Conservation (phyloP, 2,329 filamentous ascomycete genomes). For the Scopulariopsis brevicaulis region DNA sequence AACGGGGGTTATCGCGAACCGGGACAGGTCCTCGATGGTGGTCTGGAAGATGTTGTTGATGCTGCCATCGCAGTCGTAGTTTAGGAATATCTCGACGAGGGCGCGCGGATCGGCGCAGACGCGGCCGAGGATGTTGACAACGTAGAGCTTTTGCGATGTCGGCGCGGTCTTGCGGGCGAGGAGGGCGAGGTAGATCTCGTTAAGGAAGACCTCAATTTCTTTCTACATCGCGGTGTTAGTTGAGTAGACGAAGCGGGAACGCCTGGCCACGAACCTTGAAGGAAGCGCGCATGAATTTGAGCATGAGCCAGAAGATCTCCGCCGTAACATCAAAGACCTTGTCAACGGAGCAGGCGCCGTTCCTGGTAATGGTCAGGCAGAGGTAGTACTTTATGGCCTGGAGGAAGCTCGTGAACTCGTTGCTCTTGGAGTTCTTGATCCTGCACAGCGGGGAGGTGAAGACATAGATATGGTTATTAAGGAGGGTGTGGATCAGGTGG, state of each 20-base stretch:
- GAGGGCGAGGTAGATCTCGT: conserved; percentile 91
- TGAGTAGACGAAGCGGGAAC: neutral
- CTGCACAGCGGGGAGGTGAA: conserved; percentile 88
- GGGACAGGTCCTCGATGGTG: conserved; percentile 86
- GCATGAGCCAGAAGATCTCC: conserved; percentile 96
- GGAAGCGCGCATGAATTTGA: conserved; percentile 84
- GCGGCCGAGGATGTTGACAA: conserved; percentile 74
- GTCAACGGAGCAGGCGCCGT: conserved; percentile 86
- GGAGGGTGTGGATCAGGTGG: conserved; percentile 86
- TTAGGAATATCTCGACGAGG: conserved; percentile 89
- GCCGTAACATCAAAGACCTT: conserved; percentile 90
- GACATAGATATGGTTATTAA: conserved; percentile 86
- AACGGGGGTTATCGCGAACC: conserved; percentile 71
- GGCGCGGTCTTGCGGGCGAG: conserved; percentile 81
- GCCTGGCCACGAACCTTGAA: conserved; percentile 57
- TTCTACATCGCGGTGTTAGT: conserved; percentile 43
- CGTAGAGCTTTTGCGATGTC: conserved; percentile 82
- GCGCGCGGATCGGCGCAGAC: conserved; percentile 78
- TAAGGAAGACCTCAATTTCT: conserved; percentile 95
- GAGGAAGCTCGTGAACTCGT: conserved; percentile 79
- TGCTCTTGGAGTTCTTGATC: conserved; percentile 82
- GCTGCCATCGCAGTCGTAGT: conserved; percentile 94
- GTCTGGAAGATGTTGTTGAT: conserved; percentile 96
- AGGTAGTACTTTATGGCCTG: conserved; percentile 96
- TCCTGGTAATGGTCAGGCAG: conserved; percentile 86